These are phyloP conservation scores for Calamus simplicifolius DNA, from an alignment of 176 grass and related monocot genomes.

Conservation along the genomic window DNA sequence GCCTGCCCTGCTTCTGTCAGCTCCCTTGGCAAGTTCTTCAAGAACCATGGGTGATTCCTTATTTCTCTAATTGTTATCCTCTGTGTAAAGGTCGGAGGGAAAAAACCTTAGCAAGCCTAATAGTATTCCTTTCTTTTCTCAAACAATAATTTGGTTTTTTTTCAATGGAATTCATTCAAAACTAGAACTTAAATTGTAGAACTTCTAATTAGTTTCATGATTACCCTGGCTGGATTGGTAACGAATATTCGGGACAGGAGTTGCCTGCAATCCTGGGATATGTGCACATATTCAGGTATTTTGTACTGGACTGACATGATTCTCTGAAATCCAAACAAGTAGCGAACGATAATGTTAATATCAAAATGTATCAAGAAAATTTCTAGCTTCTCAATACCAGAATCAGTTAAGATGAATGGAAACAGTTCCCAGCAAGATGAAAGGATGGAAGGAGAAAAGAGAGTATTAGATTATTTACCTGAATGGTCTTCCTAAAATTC, in stretches of 20 bases:
- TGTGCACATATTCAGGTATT: slow-evolving; percentile 71
- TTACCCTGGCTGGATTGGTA: slow-evolving; percentile 51
- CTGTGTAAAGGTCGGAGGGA: slow-evolving; percentile 24
- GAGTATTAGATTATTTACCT: slow-evolving; percentile 25
- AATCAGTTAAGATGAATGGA: too few species aligned
- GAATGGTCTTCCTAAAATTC: slow-evolving; percentile 70
- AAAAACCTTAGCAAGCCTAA: too few species aligned
- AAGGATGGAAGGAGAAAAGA: not conserved
- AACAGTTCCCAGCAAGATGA: not conserved
- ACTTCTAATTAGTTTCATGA: too few species aligned
- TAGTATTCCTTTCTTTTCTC: too few species aligned
- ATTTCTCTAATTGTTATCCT: slow-evolving; percentile 97
- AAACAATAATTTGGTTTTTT: too few species aligned
- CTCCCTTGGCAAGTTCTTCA: slow-evolving; percentile 94
- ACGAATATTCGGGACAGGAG: slow-evolving; percentile 62
- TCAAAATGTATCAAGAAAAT: too few species aligned
- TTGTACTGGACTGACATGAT: slow-evolving; percentile 70
- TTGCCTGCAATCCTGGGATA: slow-evolving; percentile 71
- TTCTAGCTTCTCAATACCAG: too few species aligned
- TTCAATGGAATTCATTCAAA: too few species aligned
- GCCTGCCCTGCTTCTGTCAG: slow-evolving; percentile 69
- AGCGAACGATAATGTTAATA: too few species aligned
- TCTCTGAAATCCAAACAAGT: slow-evolving; percentile 33
- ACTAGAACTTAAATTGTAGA: too few species aligned
- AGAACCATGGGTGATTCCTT: slow-evolving; percentile 95